A percentile compares a stretch with the other conserved stretches of the same genome.
phyloP scores from a whole-genome alignment of 192 early-diverging fungal genomes.

The Pilaira anomala region DNA sequence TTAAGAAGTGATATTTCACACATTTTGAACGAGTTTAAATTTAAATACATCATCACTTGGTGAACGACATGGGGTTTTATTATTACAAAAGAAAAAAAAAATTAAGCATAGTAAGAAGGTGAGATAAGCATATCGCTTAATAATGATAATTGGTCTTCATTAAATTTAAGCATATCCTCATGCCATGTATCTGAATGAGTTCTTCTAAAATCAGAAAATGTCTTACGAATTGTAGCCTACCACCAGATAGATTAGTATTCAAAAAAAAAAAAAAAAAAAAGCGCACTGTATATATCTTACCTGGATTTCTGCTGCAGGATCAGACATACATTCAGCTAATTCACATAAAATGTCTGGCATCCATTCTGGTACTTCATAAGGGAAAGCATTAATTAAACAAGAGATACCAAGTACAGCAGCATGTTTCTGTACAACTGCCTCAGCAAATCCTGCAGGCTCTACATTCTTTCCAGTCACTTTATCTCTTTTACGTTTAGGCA shows the following conservation, averaged over 20 bases:
- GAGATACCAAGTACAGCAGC: conserved; percentile 89
- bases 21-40: too few relatives aligned
- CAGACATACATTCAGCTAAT: conserved; percentile 74
- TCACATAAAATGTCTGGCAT: conserved; percentile 81
- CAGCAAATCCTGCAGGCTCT: conserved; percentile 45
- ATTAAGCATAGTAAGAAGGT: conserved; percentile 82
- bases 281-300: conserved; percentile 31
- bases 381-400: conserved; percentile 84
- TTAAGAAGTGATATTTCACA: too few relatives aligned
- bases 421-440: conserved; percentile 70
- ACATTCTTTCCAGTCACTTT: conserved; percentile 23
- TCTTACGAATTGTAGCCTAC: conserved; percentile 75
- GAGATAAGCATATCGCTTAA: conserved; percentile 89
- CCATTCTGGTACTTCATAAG: conserved; percentile 91
- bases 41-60: too few relatives aligned
- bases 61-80: too few relatives aligned
- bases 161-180: conserved; percentile 77
- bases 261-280: too few relatives aligned
- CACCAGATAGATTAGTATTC: too few relatives aligned
- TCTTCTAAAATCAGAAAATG: conserved; percentile 90
- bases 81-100: too few relatives aligned
- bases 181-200: conserved; percentile 97
- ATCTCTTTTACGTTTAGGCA: conserved; percentile 46
- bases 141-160: conserved; percentile 69
- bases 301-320: conserved; percentile 77